Conservation (phyloP, 495 filamentous ascomycete genomes). For the Neurospora sp. region DNA sequence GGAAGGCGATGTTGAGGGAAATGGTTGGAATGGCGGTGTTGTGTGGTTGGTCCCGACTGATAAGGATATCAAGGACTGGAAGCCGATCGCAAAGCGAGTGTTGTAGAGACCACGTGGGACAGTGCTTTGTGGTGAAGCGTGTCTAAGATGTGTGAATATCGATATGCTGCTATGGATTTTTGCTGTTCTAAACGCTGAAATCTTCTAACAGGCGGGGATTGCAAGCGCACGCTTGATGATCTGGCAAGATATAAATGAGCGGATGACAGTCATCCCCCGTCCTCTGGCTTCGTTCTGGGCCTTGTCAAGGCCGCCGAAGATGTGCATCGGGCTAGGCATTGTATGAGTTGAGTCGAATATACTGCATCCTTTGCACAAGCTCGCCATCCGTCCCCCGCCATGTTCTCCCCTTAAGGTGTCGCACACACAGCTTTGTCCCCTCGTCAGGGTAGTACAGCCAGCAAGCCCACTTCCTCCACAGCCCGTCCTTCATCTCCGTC, state of each 20-base stretch:
- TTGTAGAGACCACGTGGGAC: neutral
- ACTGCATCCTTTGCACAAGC: slow-evolving; percentile 17
- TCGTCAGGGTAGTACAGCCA: slow-evolving; percentile 39
- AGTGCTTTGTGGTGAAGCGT: neutral
- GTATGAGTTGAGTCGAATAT: slow-evolving; percentile 11
- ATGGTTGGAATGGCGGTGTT: slow-evolving; percentile 22
- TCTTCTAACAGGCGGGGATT: neutral
- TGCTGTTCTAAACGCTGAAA: neutral
- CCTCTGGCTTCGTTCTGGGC: neutral
- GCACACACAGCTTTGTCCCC: slow-evolving; percentile 26
- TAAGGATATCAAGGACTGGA: slow-evolving; percentile 18
- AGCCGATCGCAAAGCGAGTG: slow-evolving; percentile 18
- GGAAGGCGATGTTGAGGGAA: neutral
- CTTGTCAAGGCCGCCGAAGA: neutral
- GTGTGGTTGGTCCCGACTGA: slow-evolving; percentile 24
- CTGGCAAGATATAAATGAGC: neutral
- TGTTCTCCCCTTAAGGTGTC: slow-evolving; percentile 34
- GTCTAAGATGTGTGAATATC: neutral
- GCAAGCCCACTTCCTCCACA: slow-evolving; percentile 36
- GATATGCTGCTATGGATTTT: neutral
- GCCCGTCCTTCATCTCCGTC: slow-evolving; percentile 36
- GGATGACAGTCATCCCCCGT: neutral
- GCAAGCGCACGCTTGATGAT: neutral
- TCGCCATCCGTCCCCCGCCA: slow-evolving; percentile 29
- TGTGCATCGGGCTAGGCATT: neutral